phyloP scores from a whole-genome alignment of 2,329 filamentous ascomycete species.

The Metarhizium album region DNA sequence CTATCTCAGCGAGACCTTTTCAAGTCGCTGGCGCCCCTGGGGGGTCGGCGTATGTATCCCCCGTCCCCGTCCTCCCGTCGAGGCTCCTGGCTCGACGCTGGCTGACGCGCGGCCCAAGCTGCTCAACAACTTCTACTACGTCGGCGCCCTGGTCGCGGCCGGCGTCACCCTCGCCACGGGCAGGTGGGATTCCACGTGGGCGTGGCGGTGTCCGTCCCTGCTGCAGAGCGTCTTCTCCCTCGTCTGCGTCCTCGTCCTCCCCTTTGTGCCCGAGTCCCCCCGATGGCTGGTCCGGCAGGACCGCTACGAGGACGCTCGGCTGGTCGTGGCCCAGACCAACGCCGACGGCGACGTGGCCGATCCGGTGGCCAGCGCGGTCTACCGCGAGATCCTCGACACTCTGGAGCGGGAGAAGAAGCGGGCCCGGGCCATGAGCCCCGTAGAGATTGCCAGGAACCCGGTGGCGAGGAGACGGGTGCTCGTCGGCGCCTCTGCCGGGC shows the following conservation, averaged over 20 bases:
- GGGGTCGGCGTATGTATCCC: slow-evolving; percentile 7
- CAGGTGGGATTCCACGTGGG: slow-evolving; percentile 22
- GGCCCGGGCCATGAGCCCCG: slow-evolving; percentile 4
- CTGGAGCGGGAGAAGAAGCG: slow-evolving; percentile 8
- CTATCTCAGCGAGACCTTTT: slow-evolving; percentile 38
- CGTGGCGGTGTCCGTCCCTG: slow-evolving; percentile 24
- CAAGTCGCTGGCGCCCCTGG: slow-evolving; percentile 15
- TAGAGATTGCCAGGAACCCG: slow-evolving; percentile 32
- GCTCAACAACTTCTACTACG: slow-evolving; percentile 21
- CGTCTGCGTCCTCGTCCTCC: slow-evolving; percentile 17
- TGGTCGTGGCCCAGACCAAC: slow-evolving; percentile 31
- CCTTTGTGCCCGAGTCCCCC: slow-evolving; percentile 31
- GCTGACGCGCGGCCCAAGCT: slow-evolving; percentile 3
- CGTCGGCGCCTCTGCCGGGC: slow-evolving; percentile 27
- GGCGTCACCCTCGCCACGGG: slow-evolving; percentile 30
- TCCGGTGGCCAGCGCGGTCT: slow-evolving; percentile 11
- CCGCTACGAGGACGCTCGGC: slow-evolving; percentile 28
- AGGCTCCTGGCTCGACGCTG: background rate
- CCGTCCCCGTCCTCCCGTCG: background rate
- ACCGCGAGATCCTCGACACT: slow-evolving; percentile 30
- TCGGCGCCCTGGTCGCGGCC: slow-evolving; percentile 33
- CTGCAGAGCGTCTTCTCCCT: slow-evolving; percentile 21
- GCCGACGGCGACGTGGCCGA: slow-evolving; percentile 30
- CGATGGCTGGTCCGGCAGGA: slow-evolving; percentile 34
- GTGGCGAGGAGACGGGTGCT: slow-evolving; percentile 37